Percentiles rank a stretch among this genome's conserved stretches.
Evolutionary conservation across 176 grass and related monocot genomes (phyloP).

Genomic region (Raddia guianensis): DNA sequence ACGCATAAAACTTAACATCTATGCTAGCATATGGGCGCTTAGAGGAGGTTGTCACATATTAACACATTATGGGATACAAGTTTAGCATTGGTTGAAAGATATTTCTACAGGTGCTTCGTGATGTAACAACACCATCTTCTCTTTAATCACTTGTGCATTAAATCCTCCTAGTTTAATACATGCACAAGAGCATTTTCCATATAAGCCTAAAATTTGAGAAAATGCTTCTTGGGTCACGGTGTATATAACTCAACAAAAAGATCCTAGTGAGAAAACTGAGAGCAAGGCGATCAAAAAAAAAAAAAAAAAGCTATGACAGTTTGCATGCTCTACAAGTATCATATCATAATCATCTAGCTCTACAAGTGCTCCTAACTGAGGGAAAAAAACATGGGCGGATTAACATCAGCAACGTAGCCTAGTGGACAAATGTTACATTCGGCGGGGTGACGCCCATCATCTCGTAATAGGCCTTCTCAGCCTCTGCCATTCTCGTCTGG

Average conservation of each 20-base stretch:
- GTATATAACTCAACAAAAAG: neutral
- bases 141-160: too few species aligned
- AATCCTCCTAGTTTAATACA: too few species aligned
- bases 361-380: constrained; percentile 30
- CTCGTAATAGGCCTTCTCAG: constrained; percentile 75
- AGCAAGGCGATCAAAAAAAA: neutral
- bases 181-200: neutral
- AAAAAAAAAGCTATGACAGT: constrained; percentile 24
- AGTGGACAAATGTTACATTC: constrained; percentile 60
- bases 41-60: too few species aligned
- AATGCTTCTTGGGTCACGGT: neutral
- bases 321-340: constrained; percentile 51
- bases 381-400: constrained; percentile 8
- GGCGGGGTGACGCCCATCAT: constrained; percentile 56
- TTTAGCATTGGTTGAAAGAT: too few species aligned
- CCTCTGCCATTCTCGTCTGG: constrained; percentile 68
- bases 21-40: too few species aligned
- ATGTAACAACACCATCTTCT: too few species aligned
- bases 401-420: constrained; percentile 28
- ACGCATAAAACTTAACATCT: too few species aligned
- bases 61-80: too few species aligned
- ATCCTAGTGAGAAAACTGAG: neutral
- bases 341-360: constrained; percentile 41
- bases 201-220: neutral
- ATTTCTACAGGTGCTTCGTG: too few species aligned